Percentiles rank a stretch among this genome's conserved stretches.
Evolutionary conservation across 139 green algal species (phyloP).

Genomic region (Chlorella sp.): DNA sequence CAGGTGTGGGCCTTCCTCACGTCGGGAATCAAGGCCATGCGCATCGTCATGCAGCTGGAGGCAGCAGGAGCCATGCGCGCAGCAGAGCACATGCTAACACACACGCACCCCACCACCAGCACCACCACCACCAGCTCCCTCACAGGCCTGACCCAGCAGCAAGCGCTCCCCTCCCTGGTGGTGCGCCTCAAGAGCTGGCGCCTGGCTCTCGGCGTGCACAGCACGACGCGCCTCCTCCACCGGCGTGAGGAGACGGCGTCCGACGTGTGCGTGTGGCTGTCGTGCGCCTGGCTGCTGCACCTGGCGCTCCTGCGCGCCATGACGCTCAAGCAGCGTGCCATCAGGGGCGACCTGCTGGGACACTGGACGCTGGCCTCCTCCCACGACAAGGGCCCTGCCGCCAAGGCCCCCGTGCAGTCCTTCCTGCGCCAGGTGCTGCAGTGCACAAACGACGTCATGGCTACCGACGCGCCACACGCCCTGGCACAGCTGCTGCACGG

Average conservation of each 20-base stretch:
- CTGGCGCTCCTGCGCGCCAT: not conserved
- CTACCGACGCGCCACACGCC: not conserved
- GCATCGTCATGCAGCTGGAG: not conserved
- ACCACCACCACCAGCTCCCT: too few species aligned
- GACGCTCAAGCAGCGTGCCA: constrained; percentile 2
- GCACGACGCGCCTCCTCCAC: not conserved
- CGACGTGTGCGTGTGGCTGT: not conserved
- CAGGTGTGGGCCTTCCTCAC: not conserved
- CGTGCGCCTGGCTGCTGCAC: constrained; percentile 10
- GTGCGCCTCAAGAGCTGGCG: not conserved
- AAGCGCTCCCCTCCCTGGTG: not conserved
- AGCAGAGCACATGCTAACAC: too few species aligned
- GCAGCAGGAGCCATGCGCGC: not conserved
- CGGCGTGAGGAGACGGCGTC: not conserved
- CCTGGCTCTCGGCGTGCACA: not conserved
- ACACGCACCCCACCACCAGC: too few species aligned
- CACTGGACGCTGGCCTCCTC: not conserved
- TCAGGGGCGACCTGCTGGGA: not conserved
- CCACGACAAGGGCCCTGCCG: not conserved
- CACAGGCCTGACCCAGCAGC: not conserved
- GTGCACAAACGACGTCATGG: not conserved
- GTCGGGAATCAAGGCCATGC: too few species aligned
- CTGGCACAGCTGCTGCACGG: not conserved
- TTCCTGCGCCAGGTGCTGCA: not conserved
- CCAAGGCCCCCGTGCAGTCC: too few species aligned